Conservation (phyloP, 2,329 filamentous ascomycete genomes). For the Stemphylium vesicarium region DNA sequence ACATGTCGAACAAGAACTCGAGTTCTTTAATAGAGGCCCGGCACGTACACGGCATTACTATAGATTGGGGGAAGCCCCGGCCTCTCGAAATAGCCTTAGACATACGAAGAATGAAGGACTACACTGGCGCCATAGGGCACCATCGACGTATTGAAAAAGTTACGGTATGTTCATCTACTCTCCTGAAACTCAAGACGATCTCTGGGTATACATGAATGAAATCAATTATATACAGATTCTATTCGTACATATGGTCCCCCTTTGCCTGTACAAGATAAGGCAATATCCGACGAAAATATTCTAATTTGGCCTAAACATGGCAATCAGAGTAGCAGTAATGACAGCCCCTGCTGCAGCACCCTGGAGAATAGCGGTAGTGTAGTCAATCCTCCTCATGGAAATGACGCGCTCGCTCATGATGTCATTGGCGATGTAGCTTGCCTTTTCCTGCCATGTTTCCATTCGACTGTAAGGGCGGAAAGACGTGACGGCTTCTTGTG, state of each 20-base stretch:
- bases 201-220: neutral
- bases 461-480: slow-evolving; percentile 12
- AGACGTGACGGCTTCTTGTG: slow-evolving; percentile 18
- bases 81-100: too few relatives aligned
- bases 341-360: slow-evolving; percentile 52
- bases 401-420: slow-evolving; percentile 54
- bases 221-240: slow-evolving; percentile 4
- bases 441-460: slow-evolving; percentile 31
- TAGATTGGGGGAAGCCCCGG: too few relatives aligned
- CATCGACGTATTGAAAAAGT: too few relatives aligned
- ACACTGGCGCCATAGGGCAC: too few relatives aligned
- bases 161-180: neutral
- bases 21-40: too few relatives aligned
- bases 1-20: too few relatives aligned
- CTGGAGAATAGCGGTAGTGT: slow-evolving; percentile 54
- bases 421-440: slow-evolving; percentile 35
- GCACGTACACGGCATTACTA: too few relatives aligned
- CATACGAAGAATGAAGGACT: too few relatives aligned
- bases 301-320: slow-evolving; percentile 31
- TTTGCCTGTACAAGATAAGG: neutral
- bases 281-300: neutral
- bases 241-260: slow-evolving; percentile 3
- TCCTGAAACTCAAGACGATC: neutral
- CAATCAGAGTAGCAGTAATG: slow-evolving; percentile 39
- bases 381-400: slow-evolving; percentile 54